Conservation (phyloP, 441 rosid genomes). For the Flueggea neowawraea region DNA sequence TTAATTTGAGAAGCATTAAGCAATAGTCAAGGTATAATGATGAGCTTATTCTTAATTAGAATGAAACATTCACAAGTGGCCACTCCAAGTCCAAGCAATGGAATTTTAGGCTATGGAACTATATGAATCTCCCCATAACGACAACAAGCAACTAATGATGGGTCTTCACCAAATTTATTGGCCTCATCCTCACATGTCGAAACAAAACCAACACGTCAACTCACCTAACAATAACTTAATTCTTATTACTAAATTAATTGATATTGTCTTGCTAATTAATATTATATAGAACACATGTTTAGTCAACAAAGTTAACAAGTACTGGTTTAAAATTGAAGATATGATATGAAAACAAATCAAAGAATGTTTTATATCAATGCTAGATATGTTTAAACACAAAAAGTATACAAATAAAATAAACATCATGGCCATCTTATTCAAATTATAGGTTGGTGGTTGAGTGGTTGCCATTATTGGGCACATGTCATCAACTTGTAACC, state of each 20-base stretch:
- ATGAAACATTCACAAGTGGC: slow-evolving; percentile 2
- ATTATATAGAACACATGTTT: too few species aligned
- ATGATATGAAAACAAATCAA: too few species aligned
- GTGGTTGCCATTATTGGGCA: slow-evolving; percentile 37
- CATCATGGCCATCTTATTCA: too few species aligned
- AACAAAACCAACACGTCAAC: slow-evolving; percentile 11
- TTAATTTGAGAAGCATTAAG: neutral
- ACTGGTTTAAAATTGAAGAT: too few species aligned
- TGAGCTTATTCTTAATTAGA: neutral
- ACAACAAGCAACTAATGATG: slow-evolving; percentile 31
- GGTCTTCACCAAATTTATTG: slow-evolving; percentile 15
- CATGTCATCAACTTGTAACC: slow-evolving; percentile 21
- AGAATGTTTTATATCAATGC: too few species aligned
- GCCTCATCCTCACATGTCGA: slow-evolving; percentile 26
- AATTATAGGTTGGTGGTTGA: slow-evolving; percentile 34
- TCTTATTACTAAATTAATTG: neutral
- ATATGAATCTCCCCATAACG: slow-evolving; percentile 22
- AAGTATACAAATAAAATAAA: too few species aligned
- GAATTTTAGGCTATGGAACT: slow-evolving; percentile 6
- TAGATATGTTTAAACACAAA: too few species aligned
- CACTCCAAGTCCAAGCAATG: neutral
- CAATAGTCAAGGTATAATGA: neutral
- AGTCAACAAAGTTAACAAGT: too few species aligned
- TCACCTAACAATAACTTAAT: slow-evolving; percentile 13
- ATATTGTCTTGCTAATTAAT: neutral